Conservation (phyloP, 1,284 basidiomycete genomes). For the Hortiboletus rubellus region DNA sequence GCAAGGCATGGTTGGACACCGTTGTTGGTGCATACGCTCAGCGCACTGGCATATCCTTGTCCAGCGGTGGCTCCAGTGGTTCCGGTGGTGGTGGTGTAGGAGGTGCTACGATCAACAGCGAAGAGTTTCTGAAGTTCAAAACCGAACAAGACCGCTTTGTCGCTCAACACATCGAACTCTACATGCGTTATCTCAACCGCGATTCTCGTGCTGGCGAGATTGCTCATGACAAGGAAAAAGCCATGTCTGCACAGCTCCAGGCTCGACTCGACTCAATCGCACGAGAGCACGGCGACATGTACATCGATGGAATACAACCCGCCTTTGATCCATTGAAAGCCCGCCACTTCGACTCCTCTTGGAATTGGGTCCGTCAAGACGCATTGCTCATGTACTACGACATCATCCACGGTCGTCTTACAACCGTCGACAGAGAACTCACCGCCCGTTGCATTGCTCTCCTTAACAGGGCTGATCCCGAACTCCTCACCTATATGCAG, state of each 20-base stretch:
- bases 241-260: slow-evolving; percentile 72
- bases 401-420: slow-evolving; percentile 93
- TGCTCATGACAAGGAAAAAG: slow-evolving; percentile 85
- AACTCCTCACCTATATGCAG: slow-evolving; percentile 92
- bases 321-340: slow-evolving; percentile 94
- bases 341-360: slow-evolving; percentile 95
- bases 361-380: slow-evolving; percentile 99
- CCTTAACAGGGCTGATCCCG: slow-evolving; percentile 95
- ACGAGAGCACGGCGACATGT: slow-evolving; percentile 89
- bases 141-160: slow-evolving; percentile 92
- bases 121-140: slow-evolving; percentile 97
- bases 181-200: slow-evolving; percentile 93
- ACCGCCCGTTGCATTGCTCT: slow-evolving; percentile 97
- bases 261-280: slow-evolving; percentile 85
- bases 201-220: slow-evolving; percentile 93
- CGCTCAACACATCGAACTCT: slow-evolving; percentile 90
- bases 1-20: slow-evolving; percentile 90
- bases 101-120: slow-evolving; percentile 92
- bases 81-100: slow-evolving; percentile 64
- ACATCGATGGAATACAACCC: slow-evolving; percentile 94
- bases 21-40: slow-evolving; percentile 86
- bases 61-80: slow-evolving; percentile 62
- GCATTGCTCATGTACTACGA: slow-evolving; percentile 96
- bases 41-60: slow-evolving; percentile 85
- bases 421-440: slow-evolving; percentile 91